Percentiles rank a stretch among this genome's conserved stretches.
Conservation (phyloP, 2,329 filamentous ascomycete genomes). For the Aspergillus quadricinctus region DNA sequence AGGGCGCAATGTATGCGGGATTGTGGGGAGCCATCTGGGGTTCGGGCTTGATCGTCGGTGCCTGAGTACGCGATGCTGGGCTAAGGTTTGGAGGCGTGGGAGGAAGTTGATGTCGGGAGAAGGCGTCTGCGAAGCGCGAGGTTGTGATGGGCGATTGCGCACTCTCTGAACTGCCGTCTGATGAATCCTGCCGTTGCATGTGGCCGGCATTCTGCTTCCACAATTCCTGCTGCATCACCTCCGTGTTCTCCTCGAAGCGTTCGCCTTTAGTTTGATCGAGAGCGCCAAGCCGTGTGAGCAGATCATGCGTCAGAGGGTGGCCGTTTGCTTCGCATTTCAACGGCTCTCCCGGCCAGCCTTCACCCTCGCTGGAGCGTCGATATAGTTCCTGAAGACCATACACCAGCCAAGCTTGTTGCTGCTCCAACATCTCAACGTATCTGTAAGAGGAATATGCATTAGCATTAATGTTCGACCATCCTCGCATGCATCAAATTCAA, state of each 20-base stretch:
- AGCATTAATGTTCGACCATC: background rate
- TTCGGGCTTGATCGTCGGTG: conserved; percentile 26
- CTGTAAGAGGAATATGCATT: conserved; percentile 27
- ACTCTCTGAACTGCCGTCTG: conserved; percentile 56
- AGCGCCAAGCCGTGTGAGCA: conserved; percentile 56
- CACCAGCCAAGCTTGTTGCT: conserved; percentile 60
- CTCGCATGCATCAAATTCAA: background rate
- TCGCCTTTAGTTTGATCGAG: conserved; percentile 51
- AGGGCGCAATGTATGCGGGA: conserved; percentile 18
- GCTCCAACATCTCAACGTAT: conserved; percentile 64
- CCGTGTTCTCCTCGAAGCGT: conserved; percentile 56
- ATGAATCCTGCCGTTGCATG: conserved; percentile 51
- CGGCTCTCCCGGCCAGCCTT: conserved; percentile 53
- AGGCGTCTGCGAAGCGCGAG: conserved; percentile 27
- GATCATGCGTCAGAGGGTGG: conserved; percentile 60
- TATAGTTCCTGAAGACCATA: conserved; percentile 59
- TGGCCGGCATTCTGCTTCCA: conserved; percentile 50
- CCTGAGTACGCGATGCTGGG: conserved; percentile 28
- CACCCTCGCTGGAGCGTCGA: conserved; percentile 47
- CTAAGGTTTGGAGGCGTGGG: conserved; percentile 41
- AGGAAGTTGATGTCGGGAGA: conserved; percentile 29
- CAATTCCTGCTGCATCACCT: conserved; percentile 52
- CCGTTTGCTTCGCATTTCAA: conserved; percentile 50
- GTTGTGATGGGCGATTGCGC: conserved; percentile 42
- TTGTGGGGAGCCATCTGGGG: conserved; percentile 17